These are phyloP conservation scores for Chiua virens DNA, from an alignment of 768 basidiomycete genomes.

Conservation along the genomic window DNA sequence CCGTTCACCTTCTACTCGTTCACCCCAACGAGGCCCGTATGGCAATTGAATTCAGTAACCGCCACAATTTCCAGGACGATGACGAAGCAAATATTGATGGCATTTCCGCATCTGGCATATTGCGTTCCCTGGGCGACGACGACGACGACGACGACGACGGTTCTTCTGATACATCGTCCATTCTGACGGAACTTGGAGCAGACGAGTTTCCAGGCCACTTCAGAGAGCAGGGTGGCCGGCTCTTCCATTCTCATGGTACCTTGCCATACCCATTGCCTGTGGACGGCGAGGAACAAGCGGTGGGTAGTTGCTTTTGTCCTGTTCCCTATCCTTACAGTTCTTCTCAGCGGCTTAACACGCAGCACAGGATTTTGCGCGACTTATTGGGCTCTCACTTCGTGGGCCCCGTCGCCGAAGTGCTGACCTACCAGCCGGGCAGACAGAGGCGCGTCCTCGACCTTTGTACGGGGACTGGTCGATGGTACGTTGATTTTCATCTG, in stretches of 20 bases:
- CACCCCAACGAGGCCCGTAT: conserved; percentile 16
- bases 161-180: conserved; percentile 43
- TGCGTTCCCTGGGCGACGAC: conserved; percentile 11
- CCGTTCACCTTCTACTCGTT: conserved; percentile 7
- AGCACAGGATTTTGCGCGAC: conserved; percentile 49
- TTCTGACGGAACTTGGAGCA: conserved; percentile 44
- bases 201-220: conserved; percentile 65
- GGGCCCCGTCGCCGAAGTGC: conserved; percentile 56
- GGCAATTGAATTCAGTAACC: conserved; percentile 29
- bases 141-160: conserved; percentile 35
- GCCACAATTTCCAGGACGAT: conserved; percentile 22
- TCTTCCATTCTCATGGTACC: conserved; percentile 65
- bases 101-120: conserved; percentile 8
- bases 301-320: conserved; percentile 31
- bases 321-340: neutral
- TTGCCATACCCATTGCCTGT: conserved; percentile 74
- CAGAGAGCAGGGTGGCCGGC: conserved; percentile 52
- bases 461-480: conserved; percentile 74
- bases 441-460: conserved; percentile 64
- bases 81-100: conserved; percentile 10
- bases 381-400: conserved; percentile 58
- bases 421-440: conserved; percentile 41
- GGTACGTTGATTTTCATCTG: conserved; percentile 44
- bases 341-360: conserved; percentile 50
- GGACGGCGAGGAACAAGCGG: conserved; percentile 68